Evolutionary conservation across 371 early-diverging fungal genomes (phyloP).

Genomic region (Apophysomyces trapeziformis): DNA sequence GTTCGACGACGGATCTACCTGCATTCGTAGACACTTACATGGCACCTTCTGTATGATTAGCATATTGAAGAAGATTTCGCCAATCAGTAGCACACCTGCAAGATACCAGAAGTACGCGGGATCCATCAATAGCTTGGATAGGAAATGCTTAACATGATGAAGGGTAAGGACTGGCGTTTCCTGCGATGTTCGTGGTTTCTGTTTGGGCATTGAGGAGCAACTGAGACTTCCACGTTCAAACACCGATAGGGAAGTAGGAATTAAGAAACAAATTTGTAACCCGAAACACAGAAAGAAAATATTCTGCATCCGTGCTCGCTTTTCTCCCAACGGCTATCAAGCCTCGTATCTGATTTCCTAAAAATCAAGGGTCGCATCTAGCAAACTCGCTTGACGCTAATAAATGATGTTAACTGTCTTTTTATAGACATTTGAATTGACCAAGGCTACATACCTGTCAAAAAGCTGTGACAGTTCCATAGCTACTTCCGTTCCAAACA

Average conservation of each 20-base stretch:
- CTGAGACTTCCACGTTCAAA: background rate
- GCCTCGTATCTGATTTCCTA: no score
- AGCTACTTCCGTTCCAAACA: no score
- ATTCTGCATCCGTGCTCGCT: no score
- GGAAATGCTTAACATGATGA: background rate
- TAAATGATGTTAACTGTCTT: no score
- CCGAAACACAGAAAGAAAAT: no score
- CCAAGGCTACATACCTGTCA: no score
- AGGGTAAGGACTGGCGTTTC: background rate
- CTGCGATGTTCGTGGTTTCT: background rate
- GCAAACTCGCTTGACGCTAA: no score
- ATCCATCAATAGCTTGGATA: conserved; percentile 47
- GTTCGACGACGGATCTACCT: background rate
- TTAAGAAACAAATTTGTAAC: no score
- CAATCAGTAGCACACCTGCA: conserved; percentile 55
- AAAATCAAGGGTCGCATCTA: no score
- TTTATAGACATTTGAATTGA: no score
- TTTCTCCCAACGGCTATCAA: no score
- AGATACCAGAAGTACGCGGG: conserved; percentile 73
- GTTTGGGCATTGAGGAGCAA: background rate
- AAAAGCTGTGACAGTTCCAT: no score
- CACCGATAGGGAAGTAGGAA: background rate
- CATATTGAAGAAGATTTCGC: conserved; percentile 52
- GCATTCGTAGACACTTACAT: conserved; percentile 36
- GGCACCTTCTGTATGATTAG: conserved; percentile 59